Percentiles rank a stretch among this genome's conserved stretches.
Evolutionary conservation across 345 rosid genomes (phyloP).

Genomic region (Dimocarpus longan): DNA sequence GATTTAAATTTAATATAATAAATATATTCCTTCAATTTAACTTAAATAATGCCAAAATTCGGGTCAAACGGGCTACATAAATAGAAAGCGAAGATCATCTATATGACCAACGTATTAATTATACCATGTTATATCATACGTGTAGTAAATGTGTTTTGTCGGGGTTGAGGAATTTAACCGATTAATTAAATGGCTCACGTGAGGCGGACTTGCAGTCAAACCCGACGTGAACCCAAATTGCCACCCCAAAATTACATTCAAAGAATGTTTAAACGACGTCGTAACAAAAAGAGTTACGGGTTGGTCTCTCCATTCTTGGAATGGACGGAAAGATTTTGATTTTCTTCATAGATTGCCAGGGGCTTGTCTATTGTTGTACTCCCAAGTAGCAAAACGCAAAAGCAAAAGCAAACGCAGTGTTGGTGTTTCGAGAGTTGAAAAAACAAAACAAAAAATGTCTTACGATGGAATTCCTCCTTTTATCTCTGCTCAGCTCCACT

Average conservation of each 20-base stretch:
- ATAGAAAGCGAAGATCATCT: no score
- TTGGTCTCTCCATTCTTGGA: not conserved
- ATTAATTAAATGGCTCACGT: no score
- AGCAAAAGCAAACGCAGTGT: not conserved
- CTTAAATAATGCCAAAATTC: no score
- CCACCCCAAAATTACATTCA: not conserved
- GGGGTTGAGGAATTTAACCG: no score
- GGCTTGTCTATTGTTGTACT: not conserved
- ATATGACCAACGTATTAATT: no score
- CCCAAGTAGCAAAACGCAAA: not conserved
- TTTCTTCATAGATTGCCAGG: conserved; percentile 18
- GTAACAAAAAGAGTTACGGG: not conserved
- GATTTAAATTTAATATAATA: no score
- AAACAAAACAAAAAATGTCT: conserved; percentile 37
- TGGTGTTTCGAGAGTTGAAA: not conserved
- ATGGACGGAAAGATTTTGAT: not conserved
- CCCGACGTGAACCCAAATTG: no score
- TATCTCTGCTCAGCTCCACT: conserved; percentile 82
- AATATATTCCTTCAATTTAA: no score
- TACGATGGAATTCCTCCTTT: conserved; percentile 67
- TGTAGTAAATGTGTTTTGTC: no score
- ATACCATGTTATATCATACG: no score
- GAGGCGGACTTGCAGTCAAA: no score
- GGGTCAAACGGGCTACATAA: no score
- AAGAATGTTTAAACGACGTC: not conserved